Evolutionary conservation across 306 rosid species (phyloP).

Genomic region (Bauhinia variegata): DNA sequence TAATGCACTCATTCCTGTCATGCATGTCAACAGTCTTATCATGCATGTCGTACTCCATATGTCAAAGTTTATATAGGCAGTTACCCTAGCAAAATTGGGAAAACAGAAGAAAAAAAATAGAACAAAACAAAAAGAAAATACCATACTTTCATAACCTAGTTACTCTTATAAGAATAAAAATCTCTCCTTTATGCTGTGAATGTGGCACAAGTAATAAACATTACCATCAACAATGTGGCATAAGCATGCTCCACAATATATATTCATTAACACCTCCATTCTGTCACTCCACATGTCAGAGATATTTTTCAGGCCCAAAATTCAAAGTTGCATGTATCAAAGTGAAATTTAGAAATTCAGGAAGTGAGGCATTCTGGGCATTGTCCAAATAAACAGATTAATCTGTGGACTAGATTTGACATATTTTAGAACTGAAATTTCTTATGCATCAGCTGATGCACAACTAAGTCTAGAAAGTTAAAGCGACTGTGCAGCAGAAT

Average conservation of each 20-base stretch:
- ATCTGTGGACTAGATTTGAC: conserved; percentile 10
- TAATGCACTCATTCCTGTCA: not conserved
- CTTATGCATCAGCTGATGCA: not conserved
- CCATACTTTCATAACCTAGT: not conserved
- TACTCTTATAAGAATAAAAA: not conserved
- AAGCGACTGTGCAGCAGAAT: not conserved
- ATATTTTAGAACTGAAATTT: not conserved
- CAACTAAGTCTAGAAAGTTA: not conserved
- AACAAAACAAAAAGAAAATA: no score
- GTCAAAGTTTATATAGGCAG: not conserved
- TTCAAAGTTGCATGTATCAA: not conserved
- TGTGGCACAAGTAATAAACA: not conserved
- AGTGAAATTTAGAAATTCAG: not conserved
- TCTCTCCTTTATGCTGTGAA: not conserved
- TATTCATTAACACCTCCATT: not conserved
- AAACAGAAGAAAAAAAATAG: not conserved
- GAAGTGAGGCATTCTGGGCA: conserved; percentile 11
- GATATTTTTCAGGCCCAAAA: not conserved
- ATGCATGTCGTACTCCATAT: not conserved
- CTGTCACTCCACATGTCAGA: not conserved
- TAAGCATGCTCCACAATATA: not conserved
- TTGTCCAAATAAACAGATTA: conserved; percentile 5
- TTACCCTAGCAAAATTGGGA: not conserved
- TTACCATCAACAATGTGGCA: not conserved
- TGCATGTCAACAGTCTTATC: not conserved